Evolutionary conservation across 208 protist genomes (phyloP), one percentile per base, ranked within the genome.

Genomic region (Leishmania major): DNA sequence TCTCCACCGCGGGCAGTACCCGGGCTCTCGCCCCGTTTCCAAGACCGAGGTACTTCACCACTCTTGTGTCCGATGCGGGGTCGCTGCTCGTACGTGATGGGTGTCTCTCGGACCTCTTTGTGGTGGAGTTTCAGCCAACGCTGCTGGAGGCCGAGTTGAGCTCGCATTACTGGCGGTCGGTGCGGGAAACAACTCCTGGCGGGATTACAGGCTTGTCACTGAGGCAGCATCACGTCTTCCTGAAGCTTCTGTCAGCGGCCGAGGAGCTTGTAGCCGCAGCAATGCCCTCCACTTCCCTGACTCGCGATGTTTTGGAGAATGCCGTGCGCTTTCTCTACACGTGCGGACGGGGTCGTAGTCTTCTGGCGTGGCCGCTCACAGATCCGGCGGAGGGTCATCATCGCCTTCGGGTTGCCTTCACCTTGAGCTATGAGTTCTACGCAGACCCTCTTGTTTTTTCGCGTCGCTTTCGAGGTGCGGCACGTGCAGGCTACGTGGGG

Each of bases 71-170:
- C 2, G 78, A 75, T 75, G 78, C 51, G 28, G 78, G 78, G 4
- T 11, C 43, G 67, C 35, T 81, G 53, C 73, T 79, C 5, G 40
- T 72, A 47, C 45, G 47, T 28, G 67, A 84, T 35, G 79, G 80
- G 19, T 89, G 84, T 64, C 71, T 92, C 2, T 84, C 85, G 1
- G 87, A 90, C 66, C 79, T 92, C 7, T 92, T 85, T 49, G 89
- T 92, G 55, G 49, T 92, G 10, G 87, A 90, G 73, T 86, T 89
- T 64, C 64, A 64, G 59, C 47, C n/a, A 19, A 49, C 51, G 7
- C 22, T 82, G 49, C 47, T 77, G n/a, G 69, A 62, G 1, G 35
- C 5, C 31, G 51, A 28, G 28, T 17, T 5, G 15, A 55, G 10
- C 25, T 35, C 11, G 8, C 70, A 51, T 53, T 31, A 53, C 31